Evolutionary conservation across 2,329 filamentous ascomycete genomes (phyloP), one percentile per base, ranked within the genome.

Genomic region (Zymoseptoria tritici): DNA sequence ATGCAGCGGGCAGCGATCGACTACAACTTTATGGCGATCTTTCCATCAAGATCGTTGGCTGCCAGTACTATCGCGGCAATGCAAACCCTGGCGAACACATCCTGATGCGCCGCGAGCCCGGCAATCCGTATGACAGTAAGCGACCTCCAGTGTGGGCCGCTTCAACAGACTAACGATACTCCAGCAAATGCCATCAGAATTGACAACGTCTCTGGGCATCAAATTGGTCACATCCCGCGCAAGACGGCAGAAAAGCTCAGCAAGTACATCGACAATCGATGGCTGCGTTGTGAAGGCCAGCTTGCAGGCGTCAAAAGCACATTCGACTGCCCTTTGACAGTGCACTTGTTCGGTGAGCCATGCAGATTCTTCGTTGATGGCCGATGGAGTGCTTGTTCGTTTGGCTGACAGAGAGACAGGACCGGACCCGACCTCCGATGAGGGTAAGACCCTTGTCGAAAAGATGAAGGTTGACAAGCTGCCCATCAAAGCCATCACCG

Each of bases 181-280:
- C 13, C 16, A 46, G 63, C 66, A 5, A 94, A 94, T 74, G 90
- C 90, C 0, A 90, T 95, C 59, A 83, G 85, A 4, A 83, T 95
- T 1, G 81, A 89, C 67, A 95, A 94, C 72, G 89, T 92, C 13
- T 82, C 88, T 69, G 82, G 84, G 16, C 72, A 74, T 7, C 90
- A 95, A 68, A 89, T 96, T 66, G 91, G 91, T 0, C 90, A 96
- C 73, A 78, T 96, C 49, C 87, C 89, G 6, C 79, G 84, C 11
- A 78, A 75, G 1, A 70, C 90, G 21, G 90, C 86, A 0, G 76
- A 79, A n/a, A 93, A 89, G 72, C 76, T 96, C 57, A 85, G 89
- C 0, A 83, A 81, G 1, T 91, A 90, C 70, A 80, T 95, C 70
- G 86, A 87, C 73, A 68, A 78, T 68, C 13, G 31, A 56, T 81